These are phyloP conservation scores for Claviceps pazoutovae DNA, from an alignment of 2,329 filamentous ascomycete species.

Conservation along the genomic window DNA sequence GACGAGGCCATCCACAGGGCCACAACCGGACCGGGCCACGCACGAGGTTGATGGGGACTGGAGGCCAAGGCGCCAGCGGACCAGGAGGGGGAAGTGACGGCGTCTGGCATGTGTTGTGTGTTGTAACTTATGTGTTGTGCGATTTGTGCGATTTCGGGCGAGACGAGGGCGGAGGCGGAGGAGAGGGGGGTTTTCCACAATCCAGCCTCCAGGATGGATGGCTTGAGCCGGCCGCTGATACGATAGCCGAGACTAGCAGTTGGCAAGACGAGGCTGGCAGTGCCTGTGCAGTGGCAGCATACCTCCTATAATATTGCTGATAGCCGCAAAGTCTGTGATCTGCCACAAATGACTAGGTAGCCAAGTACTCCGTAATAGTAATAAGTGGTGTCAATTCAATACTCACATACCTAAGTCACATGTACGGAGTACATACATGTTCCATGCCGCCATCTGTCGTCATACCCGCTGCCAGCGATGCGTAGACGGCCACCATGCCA, in stretches of 20 bases:
- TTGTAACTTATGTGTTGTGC: not conserved
- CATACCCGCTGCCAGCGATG: not conserved
- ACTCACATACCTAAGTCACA: too few relatives aligned
- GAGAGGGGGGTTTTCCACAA: not conserved
- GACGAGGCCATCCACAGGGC: not conserved
- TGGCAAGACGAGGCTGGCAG: too few relatives aligned
- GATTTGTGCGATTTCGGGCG: not conserved
- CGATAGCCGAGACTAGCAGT: too few relatives aligned
- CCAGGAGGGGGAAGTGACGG: not conserved
- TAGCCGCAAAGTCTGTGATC: too few relatives aligned
- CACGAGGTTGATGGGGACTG: not conserved
- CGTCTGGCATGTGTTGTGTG: not conserved
- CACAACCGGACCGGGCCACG: constrained; percentile 1
- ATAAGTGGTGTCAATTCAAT: too few relatives aligned
- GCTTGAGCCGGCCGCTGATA: too few relatives aligned
- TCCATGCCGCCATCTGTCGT: not conserved
- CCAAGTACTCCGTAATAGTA: too few relatives aligned
- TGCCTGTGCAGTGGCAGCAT: too few relatives aligned
- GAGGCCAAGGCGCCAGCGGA: not conserved
- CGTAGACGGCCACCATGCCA: not conserved
- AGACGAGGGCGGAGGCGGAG: not conserved
- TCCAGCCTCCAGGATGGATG: too few relatives aligned
- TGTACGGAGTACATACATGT: not conserved
- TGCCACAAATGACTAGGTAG: too few relatives aligned
- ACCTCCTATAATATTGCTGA: too few relatives aligned